phyloP scores from a whole-genome alignment of 1,139 yeast genomes.

The Kluyveromyces sp. region DNA sequence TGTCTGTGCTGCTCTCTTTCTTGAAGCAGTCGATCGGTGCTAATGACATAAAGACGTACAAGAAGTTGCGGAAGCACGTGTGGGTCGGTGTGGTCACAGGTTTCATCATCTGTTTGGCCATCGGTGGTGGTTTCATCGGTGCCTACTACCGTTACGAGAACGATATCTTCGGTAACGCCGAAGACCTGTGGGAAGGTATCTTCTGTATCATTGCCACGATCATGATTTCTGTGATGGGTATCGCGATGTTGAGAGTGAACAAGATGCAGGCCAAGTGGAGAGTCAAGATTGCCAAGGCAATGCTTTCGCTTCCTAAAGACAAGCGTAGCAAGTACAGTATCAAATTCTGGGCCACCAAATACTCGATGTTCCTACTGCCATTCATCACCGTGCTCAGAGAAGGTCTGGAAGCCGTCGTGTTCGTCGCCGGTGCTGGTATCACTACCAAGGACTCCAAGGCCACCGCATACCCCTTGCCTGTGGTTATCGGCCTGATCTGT shows the following conservation, averaged over 20 bases:
- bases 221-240: constrained; percentile 84
- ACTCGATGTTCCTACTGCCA: constrained; percentile 73
- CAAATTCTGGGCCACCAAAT: constrained; percentile 43
- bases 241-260: constrained; percentile 76
- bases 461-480: constrained; percentile 76
- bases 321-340: constrained; percentile 34
- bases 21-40: constrained; percentile 50
- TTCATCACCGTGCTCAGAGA: constrained; percentile 80
- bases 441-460: constrained; percentile 46
- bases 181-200: constrained; percentile 86
- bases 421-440: constrained; percentile 83
- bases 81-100: constrained; percentile 81
- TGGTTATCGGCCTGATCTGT: constrained; percentile 65
- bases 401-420: constrained; percentile 87
- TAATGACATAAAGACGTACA: constrained; percentile 31
- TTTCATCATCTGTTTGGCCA: constrained; percentile 59
- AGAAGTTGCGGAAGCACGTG: constrained; percentile 54
- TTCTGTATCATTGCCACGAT: constrained; percentile 75
- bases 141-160: constrained; percentile 71
- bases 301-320: constrained; percentile 38
- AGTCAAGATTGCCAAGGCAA: constrained; percentile 50
- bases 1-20: constrained; percentile 78
- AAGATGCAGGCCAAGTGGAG: constrained; percentile 88
- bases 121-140: constrained; percentile 70
- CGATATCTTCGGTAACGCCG: constrained; percentile 78